phyloP scores from a whole-genome alignment of 108 stramenopile species.

The Cyclotella distinguenda region DNA sequence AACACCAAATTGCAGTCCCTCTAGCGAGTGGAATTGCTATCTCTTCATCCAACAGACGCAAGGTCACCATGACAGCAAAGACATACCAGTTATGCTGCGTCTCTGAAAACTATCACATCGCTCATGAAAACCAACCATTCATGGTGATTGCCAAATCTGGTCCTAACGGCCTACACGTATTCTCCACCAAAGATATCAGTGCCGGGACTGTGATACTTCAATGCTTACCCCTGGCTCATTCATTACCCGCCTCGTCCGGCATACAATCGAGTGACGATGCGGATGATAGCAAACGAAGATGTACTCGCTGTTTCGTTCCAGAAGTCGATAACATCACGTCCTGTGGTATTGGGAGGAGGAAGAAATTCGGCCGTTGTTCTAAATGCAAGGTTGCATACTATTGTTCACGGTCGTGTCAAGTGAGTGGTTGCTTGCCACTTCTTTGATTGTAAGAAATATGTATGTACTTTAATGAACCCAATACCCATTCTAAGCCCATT shows the following conservation, averaged over 20 bases:
- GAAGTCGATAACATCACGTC: constrained; percentile 1
- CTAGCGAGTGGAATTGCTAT: too few species aligned
- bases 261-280: not conserved
- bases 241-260: constrained; percentile 10
- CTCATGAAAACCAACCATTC: too few species aligned
- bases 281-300: constrained; percentile 5
- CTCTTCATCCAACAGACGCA: too few species aligned
- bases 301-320: constrained; percentile 27
- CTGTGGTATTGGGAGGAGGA: not conserved
- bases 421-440: too few species aligned
- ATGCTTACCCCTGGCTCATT: constrained; percentile 33
- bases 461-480: too few species aligned
- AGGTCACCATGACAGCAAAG: too few species aligned
- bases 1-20: too few species aligned
- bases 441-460: too few species aligned
- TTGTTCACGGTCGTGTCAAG: constrained; percentile 36
- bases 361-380: constrained; percentile 26
- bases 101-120: too few species aligned
- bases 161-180: constrained; percentile 18
- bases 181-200: constrained; percentile 18
- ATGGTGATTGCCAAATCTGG: constrained; percentile 18
- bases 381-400: constrained; percentile 25
- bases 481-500: too few species aligned
- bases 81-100: too few species aligned
- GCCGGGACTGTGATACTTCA: constrained; percentile 35